Evolutionary conservation across 352 stramenopile genomes (phyloP).

Genomic region (Globisporangium paroecandrum): DNA sequence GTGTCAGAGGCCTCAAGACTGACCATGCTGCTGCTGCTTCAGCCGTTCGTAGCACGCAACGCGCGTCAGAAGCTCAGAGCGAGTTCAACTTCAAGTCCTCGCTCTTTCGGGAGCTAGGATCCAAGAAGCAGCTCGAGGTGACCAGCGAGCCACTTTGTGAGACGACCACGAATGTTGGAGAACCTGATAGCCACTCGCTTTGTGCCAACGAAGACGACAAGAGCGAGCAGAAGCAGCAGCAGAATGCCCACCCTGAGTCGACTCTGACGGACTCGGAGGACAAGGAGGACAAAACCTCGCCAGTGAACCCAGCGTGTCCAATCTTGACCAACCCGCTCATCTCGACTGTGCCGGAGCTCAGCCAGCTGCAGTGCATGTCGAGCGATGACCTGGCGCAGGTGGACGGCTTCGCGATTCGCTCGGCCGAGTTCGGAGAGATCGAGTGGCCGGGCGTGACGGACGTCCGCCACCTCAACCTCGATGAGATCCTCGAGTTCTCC

Average conservation of each 20-base stretch:
- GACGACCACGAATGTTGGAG: background rate
- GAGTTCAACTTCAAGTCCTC: constrained; percentile 35
- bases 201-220: background rate
- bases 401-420: constrained; percentile 39
- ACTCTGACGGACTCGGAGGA: background rate
- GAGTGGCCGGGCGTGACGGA: constrained; percentile 41
- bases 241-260: background rate
- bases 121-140: constrained; percentile 8
- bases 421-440: constrained; percentile 32
- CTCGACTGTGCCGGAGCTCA: constrained; percentile 35
- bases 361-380: constrained; percentile 31
- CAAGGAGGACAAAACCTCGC: background rate
- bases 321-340: constrained; percentile 34
- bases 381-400: constrained; percentile 36
- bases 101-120: constrained; percentile 22
- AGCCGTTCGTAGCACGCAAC: background rate
- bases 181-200: background rate
- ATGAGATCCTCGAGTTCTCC: constrained; percentile 38
- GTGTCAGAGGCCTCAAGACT: background rate
- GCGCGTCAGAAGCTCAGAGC: background rate
- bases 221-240: background rate
- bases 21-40: background rate
- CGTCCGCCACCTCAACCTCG: constrained; percentile 41
- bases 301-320: constrained; percentile 18
- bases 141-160: background rate